Evolutionary conservation across 1,284 basidiomycete species (phyloP).

Genomic region (Trichosporon asahii): DNA sequence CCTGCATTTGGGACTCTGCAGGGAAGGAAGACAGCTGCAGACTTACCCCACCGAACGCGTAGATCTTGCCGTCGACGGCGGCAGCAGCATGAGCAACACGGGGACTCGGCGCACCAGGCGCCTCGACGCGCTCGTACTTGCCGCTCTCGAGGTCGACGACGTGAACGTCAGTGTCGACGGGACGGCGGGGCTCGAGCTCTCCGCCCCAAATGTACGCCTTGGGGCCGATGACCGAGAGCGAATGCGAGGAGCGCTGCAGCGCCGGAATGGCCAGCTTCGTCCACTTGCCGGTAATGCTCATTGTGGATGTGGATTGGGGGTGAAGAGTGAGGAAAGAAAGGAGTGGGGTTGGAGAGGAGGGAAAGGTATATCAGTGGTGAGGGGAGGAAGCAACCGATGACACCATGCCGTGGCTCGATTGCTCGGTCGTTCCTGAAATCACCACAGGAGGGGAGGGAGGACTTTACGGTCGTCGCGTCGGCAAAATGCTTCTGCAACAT

Average conservation of each 20-base stretch:
- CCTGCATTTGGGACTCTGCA: no score
- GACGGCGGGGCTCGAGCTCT: slow-evolving; percentile 30
- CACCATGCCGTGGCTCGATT: background rate
- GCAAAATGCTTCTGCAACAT: background rate
- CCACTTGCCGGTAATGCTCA: slow-evolving; percentile 2
- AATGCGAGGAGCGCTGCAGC: slow-evolving; percentile 35
- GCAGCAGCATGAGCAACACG: slow-evolving; percentile 35
- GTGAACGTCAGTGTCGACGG: slow-evolving; percentile 32
- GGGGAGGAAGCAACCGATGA: background rate
- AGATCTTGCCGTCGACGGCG: slow-evolving; percentile 24
- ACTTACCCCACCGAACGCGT: slow-evolving; percentile 39
- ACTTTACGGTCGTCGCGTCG: background rate
- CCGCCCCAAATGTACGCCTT: slow-evolving; percentile 22
- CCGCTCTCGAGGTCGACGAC: slow-evolving; percentile 28
- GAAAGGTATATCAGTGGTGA: background rate
- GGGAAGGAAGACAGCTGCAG: background rate
- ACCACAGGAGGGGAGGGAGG: background rate
- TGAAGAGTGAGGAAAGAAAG: background rate
- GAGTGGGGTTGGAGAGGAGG: background rate
- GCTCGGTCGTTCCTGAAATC: background rate
- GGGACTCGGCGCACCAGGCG: slow-evolving; percentile 25
- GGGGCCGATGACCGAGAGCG: slow-evolving; percentile 22
- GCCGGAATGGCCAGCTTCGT: slow-evolving; percentile 7
- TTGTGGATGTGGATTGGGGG: background rate
- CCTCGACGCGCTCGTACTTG: slow-evolving; percentile 20